These are phyloP conservation scores for Eucalyptus cladocalyx DNA, from an alignment of 345 rosid species.

Conservation along the genomic window DNA sequence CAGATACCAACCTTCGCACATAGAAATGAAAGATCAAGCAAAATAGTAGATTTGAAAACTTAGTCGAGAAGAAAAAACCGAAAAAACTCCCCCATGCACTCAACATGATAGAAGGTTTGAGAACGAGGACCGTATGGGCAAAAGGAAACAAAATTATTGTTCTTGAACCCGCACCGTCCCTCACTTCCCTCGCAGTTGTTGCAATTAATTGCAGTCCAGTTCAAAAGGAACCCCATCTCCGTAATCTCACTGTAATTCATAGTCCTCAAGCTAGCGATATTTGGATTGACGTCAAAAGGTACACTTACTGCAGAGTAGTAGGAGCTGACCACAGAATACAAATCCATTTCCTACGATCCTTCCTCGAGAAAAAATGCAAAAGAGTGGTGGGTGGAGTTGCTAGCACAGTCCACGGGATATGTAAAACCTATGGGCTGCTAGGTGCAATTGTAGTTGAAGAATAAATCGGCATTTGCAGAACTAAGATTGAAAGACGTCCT, in stretches of 20 bases:
- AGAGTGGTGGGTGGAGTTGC: conserved; percentile 6
- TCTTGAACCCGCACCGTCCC: conserved; percentile 32
- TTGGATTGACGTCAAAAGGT: conserved; percentile 1
- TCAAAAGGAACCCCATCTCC: conserved; percentile 41
- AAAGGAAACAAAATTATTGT: conserved; percentile 28
- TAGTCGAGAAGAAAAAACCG: not conserved
- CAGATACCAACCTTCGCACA: not conserved
- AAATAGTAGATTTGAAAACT: not conserved
- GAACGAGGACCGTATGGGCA: conserved; percentile 22
- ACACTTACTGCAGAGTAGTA: conserved; percentile 13
- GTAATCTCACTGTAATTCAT: conserved; percentile 22
- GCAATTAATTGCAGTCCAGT: conserved; percentile 33
- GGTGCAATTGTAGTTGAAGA: conserved; percentile 12
- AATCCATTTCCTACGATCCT: not conserved
- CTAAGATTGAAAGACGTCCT: conserved; percentile 7
- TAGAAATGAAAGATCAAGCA: no score
- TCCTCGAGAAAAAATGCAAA: conserved; percentile 25
- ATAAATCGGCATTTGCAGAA: not conserved
- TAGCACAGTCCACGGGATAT: not conserved
- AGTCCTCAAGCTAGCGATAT: not conserved
- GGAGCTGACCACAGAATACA: not conserved
- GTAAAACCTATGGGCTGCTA: not conserved
- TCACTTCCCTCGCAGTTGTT: conserved; percentile 26
- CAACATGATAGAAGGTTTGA: conserved; percentile 30
- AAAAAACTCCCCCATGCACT: not conserved